Evolutionary conservation across 2,329 filamentous ascomycete genomes (phyloP).

Genomic region (Furcasterigmium sp.): DNA sequence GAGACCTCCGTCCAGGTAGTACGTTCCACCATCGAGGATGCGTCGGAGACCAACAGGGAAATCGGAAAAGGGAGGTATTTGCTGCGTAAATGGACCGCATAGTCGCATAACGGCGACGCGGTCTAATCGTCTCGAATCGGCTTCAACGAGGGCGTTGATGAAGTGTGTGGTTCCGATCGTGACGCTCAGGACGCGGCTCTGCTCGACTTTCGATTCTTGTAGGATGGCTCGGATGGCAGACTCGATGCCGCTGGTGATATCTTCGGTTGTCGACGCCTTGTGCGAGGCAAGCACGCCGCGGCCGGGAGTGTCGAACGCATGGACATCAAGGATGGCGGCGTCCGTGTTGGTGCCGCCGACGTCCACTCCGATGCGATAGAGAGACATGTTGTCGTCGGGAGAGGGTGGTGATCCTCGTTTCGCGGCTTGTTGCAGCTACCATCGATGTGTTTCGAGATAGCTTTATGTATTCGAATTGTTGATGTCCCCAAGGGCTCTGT

Average conservation of each 20-base stretch:
- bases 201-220: slow-evolving; percentile 20
- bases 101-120: slow-evolving; percentile 49
- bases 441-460: no score
- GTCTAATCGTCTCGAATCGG: slow-evolving; percentile 40
- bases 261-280: slow-evolving; percentile 42
- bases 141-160: slow-evolving; percentile 52
- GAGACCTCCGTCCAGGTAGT: slow-evolving; percentile 42
- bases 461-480: no score
- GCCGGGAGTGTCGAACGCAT: slow-evolving; percentile 20
- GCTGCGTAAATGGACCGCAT: slow-evolving; percentile 46
- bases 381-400: no score
- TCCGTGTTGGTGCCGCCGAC: slow-evolving; percentile 50
- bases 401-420: no score
- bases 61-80: slow-evolving; percentile 45
- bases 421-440: no score
- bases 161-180: slow-evolving; percentile 54
- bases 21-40: slow-evolving; percentile 39
- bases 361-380: slow-evolving; percentile 37
- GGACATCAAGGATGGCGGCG: slow-evolving; percentile 40
- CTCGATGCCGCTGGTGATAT: slow-evolving; percentile 40
- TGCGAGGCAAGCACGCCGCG: slow-evolving; percentile 43
- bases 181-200: slow-evolving; percentile 36
- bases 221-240: slow-evolving; percentile 39
- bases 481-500: not conserved
- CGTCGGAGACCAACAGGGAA: slow-evolving; percentile 44